phyloP scores from a whole-genome alignment of 148 eudicot genomes.

The Bassia scoparia region DNA sequence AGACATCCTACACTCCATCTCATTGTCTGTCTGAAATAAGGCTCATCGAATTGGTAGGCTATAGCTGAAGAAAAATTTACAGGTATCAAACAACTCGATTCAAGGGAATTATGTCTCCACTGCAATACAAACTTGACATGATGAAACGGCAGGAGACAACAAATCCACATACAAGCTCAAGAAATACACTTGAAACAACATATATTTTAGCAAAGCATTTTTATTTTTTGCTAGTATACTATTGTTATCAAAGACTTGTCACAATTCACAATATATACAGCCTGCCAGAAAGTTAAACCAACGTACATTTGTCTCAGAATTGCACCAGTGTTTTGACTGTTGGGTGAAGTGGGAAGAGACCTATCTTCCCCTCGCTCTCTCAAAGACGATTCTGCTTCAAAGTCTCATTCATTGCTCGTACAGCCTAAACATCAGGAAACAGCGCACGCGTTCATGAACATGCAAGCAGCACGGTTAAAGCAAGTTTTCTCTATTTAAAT shows the following conservation, averaged over 20 bases:
- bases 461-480: not conserved
- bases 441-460: too few relatives aligned
- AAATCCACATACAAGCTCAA: not conserved
- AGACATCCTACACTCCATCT: not conserved
- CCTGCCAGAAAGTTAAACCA: conserved; percentile 20
- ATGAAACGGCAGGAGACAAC: too few relatives aligned
- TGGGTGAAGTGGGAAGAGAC: conserved; percentile 51
- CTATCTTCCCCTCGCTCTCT: conserved; percentile 65
- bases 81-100: not conserved
- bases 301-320: conserved; percentile 48
- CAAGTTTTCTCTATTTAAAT: too few relatives aligned
- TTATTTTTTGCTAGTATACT: too few relatives aligned
- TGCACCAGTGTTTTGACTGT: conserved; percentile 36
- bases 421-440: conserved; percentile 52
- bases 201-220: too few relatives aligned
- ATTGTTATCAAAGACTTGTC: not conserved
- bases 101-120: not conserved
- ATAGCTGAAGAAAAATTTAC: too few relatives aligned
- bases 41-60: not conserved
- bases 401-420: conserved; percentile 94
- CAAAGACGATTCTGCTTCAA: conserved; percentile 83
- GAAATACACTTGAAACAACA: too few relatives aligned
- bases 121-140: too few relatives aligned
- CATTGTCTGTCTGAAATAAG: too few relatives aligned
- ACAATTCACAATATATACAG: not conserved